Conservation (phyloP, 2,329 filamentous ascomycete species). For the Proliferodiscus dingleyae region DNA sequence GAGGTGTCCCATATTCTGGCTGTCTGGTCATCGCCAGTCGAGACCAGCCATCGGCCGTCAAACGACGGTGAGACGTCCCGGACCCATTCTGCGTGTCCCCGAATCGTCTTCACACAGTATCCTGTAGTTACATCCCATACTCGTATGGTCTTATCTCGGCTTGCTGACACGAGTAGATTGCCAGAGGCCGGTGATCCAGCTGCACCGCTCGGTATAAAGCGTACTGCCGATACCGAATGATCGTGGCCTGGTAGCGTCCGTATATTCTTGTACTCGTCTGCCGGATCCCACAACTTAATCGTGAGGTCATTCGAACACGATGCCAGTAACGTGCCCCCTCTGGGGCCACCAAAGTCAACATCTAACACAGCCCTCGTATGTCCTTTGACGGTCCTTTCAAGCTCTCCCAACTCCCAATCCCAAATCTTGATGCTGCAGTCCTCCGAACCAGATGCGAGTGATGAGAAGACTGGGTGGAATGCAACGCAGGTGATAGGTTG, state of each 20-base stretch:
- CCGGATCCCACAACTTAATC: conserved; percentile 92
- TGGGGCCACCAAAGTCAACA: conserved; percentile 83
- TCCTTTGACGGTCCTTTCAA: conserved; percentile 85
- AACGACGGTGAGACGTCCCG: conserved; percentile 76
- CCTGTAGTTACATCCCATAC: conserved; percentile 94
- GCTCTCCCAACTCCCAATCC: conserved; percentile 92
- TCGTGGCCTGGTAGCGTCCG: conserved; percentile 87
- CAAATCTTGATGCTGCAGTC: conserved; percentile 95
- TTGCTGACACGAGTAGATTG: conserved; percentile 81
- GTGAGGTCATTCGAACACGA: conserved; percentile 72
- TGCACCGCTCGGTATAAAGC: conserved; percentile 81
- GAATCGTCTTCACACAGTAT: conserved; percentile 86
- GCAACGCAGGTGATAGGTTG: conserved; percentile 79
- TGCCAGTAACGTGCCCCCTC: conserved; percentile 72
- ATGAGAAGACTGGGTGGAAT: conserved; percentile 89
- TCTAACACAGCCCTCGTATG: conserved; percentile 87
- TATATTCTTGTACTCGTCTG: conserved; percentile 92
- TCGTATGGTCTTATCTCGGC: conserved; percentile 75
- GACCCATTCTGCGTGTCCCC: conserved; percentile 87
- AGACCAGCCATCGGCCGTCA: conserved; percentile 79
- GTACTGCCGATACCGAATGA: conserved; percentile 82
- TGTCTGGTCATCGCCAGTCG: conserved; percentile 77
- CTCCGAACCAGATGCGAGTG: conserved; percentile 83
- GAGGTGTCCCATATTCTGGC: conserved; percentile 81
- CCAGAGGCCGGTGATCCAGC: conserved; percentile 73